Conservation (phyloP, 2,329 filamentous ascomycete species). For the Shiraia bambusicola region DNA sequence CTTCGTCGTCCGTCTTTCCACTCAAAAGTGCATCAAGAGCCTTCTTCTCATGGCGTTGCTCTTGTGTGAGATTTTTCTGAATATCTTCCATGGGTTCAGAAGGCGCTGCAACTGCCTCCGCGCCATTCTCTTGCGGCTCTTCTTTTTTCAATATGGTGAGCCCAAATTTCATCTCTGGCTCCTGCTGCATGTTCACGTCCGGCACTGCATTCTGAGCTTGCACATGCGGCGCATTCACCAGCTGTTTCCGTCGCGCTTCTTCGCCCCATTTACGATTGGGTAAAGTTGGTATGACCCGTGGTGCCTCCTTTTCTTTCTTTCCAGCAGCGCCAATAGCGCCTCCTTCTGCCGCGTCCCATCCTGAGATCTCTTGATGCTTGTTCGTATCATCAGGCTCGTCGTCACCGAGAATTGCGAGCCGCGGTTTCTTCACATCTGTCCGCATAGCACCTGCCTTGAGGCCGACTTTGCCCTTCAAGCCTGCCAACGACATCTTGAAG, state of each 20-base stretch:
- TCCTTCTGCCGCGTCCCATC: conserved; percentile 56
- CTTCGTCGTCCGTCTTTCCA: conserved; percentile 41
- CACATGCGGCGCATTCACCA: conserved; percentile 60
- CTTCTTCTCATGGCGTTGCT: conserved; percentile 54
- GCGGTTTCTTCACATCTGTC: conserved; percentile 28
- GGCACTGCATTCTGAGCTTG: conserved; percentile 41
- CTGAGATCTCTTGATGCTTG: conserved; percentile 50
- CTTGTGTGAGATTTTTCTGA: conserved; percentile 35
- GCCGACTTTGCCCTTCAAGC: conserved; percentile 31
- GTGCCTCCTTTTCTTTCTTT: conserved; percentile 45
- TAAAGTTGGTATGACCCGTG: conserved; percentile 60
- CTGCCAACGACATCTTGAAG: conserved; percentile 41
- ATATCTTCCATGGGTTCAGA: conserved; percentile 28
- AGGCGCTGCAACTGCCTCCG: conserved; percentile 5
- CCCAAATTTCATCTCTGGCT: conserved; percentile 50
- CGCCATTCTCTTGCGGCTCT: conserved; percentile 12
- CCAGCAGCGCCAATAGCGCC: conserved; percentile 47
- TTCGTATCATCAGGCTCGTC: conserved; percentile 34
- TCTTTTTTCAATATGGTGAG: conserved; percentile 53
- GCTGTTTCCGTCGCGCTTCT: conserved; percentile 55
- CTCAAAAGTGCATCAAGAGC: conserved; percentile 50
- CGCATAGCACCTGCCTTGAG: conserved; percentile 21
- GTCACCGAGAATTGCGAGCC: conserved; percentile 29
- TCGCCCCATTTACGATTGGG: conserved; percentile 65
- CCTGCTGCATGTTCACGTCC: conserved; percentile 42